These are phyloP conservation scores for Diatrype stigma DNA, from an alignment of 2,329 filamentous ascomycete genomes.

Conservation along the genomic window DNA sequence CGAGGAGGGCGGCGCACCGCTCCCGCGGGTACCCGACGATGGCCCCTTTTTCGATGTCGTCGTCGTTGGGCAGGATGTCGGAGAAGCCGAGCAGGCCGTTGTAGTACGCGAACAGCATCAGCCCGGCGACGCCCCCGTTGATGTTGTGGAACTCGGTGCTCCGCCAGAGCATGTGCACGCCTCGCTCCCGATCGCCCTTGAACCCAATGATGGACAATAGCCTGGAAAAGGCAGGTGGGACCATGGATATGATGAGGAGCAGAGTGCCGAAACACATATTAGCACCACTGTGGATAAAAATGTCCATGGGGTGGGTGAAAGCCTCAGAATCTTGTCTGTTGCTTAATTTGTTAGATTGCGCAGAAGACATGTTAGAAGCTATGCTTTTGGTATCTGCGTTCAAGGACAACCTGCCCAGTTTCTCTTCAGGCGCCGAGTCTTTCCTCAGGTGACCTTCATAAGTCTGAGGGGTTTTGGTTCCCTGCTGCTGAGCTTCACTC, in stretches of 20 bases:
- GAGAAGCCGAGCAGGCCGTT: slow-evolving; percentile 81
- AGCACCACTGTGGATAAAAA: slow-evolving; percentile 83
- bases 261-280: slow-evolving; percentile 89
- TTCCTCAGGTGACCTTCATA: slow-evolving; percentile 43
- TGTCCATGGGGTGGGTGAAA: slow-evolving; percentile 72
- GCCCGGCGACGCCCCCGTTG: slow-evolving; percentile 83
- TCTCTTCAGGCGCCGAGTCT: slow-evolving; percentile 22
- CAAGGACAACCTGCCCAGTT: slow-evolving; percentile 19
- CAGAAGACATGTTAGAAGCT: neutral
- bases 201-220: slow-evolving; percentile 88
- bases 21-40: slow-evolving; percentile 68
- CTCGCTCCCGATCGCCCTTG: slow-evolving; percentile 78
- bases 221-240: slow-evolving; percentile 85
- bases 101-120: slow-evolving; percentile 81
- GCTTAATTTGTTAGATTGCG: slow-evolving; percentile 5
- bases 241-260: slow-evolving; percentile 82
- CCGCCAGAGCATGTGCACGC: slow-evolving; percentile 84
- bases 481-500: slow-evolving; percentile 42
- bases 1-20: slow-evolving; percentile 63
- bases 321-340: slow-evolving; percentile 56
- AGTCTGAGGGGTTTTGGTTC: slow-evolving; percentile 39
- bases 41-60: slow-evolving; percentile 49
- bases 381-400: slow-evolving; percentile 5
- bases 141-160: slow-evolving; percentile 81
- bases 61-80: slow-evolving; percentile 72